Conservation (phyloP, 805 yeast species). For the Clavispora carvajalis region DNA sequence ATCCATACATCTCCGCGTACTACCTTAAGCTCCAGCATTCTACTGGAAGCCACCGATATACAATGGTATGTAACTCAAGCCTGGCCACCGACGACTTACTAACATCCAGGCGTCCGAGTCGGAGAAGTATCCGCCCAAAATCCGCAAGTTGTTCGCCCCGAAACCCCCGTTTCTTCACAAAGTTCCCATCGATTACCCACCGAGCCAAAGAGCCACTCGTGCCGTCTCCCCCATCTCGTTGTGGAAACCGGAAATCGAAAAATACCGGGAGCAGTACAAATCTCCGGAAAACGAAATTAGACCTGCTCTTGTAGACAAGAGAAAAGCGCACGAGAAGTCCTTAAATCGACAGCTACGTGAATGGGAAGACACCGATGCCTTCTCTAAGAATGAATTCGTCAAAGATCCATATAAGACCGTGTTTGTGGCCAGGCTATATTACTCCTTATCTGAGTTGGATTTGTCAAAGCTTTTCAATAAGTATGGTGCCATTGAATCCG, state of each 20-base stretch:
- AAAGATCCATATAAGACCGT: slow-evolving; percentile 73
- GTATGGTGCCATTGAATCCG: slow-evolving; percentile 66
- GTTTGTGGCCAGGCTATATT: slow-evolving; percentile 70
- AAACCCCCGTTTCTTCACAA: slow-evolving; percentile 50
- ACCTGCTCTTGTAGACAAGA: not conserved
- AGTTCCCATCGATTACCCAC: slow-evolving; percentile 46
- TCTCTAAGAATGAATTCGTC: slow-evolving; percentile 11
- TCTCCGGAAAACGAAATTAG: not conserved
- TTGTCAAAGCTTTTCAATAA: slow-evolving; percentile 54
- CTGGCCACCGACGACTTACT: slow-evolving; percentile 1
- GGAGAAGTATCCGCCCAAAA: slow-evolving; percentile 33
- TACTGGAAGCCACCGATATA: too few species aligned
- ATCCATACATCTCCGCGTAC: too few species aligned
- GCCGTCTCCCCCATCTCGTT: slow-evolving; percentile 42
- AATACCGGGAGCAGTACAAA: slow-evolving; percentile 25
- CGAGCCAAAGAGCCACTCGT: slow-evolving; percentile 43
- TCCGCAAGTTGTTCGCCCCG: slow-evolving; percentile 53
- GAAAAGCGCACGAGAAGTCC: slow-evolving; percentile 7
- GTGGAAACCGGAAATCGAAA: slow-evolving; percentile 18
- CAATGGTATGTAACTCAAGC: slow-evolving; percentile 2
- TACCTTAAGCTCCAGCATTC: not conserved
- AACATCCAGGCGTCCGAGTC: slow-evolving; percentile 13
- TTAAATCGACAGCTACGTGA: slow-evolving; percentile 14
- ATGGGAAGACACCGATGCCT: slow-evolving; percentile 16
- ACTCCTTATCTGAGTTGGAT: slow-evolving; percentile 60